Base-by-base conservation (phyloP, 805 yeast species). In the Brettanomyces bruxellensis region DNA sequence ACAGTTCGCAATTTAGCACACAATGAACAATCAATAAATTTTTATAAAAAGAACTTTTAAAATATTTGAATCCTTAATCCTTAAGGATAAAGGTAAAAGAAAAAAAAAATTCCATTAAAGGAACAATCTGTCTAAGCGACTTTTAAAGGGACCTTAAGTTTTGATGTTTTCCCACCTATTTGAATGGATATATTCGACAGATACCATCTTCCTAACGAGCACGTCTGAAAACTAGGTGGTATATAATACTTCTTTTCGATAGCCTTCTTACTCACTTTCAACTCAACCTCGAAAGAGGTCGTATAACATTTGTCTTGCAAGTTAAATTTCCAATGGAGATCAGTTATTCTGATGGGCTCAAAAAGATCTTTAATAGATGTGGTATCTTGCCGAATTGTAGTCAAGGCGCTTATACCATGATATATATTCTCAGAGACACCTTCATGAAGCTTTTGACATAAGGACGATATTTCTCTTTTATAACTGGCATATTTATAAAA, bases 161-260 rank as follows among this genome's bases (percentile, higher is more conserved):
- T 49, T 49, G 44, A 9, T 22, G 41, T 6, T 8, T 38, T 24
- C 25, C 25, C 18, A 25, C 41, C 41, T 22, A 52, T 13, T 38
- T 52, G 54, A 7, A 52, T 11, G 9, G 32, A 28, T 28, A 28
- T 28, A 8, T 46, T 50, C 5, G 51, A 37, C 37, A 40, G 45
- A 41, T 53, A 53, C 8, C 44, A 38, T 34, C 57, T 45, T n/a
- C 44, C 22, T 3, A 53, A 25, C n/a, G 47, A 43, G 36, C 57
- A 53, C 9, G 46, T 45, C 37, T 52, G 54, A 18, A 53, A 53
- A 14, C 47, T 47, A 23, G 54, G 55, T 1, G 45, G 28, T 3
- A 53, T 40, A 18, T 47, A 53, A n/a, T 38, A 40, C 6, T 47
- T 32, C 25, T 47, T 48, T 4, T 40, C 49, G 4, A 30, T 22